Base-by-base conservation (phyloP, 805 yeast species). In the Priceomyces haplophilus region DNA sequence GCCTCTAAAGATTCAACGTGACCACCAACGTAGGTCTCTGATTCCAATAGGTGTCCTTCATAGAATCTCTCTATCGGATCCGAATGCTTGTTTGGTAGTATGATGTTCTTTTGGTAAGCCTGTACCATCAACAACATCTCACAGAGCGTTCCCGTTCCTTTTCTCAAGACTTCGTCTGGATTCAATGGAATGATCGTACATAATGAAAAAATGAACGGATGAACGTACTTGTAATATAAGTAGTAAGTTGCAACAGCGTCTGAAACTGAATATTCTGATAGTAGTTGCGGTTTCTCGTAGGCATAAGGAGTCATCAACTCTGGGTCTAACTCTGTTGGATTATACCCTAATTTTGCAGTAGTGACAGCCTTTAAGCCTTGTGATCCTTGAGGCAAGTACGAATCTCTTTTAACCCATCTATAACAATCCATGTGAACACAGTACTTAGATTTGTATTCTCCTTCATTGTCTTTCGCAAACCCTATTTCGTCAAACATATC, bases 191-290 rank as follows among this genome's bases (percentile, higher is more conserved):
- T 80, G 59, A 93, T 95, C 10, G 95, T 89, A 64, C 98, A 90
- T 45, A 93, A 79, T 2, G 99, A 93, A 58, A 93, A 89, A 52
- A 93, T 85, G 67, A 93, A 93, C 1, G 98, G 98, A 63, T 90
- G 98, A 40, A 93, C 97, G 59, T 93, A 95, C 64, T 93, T 93
- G 80, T 85, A 90, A 69, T 90, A 93, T 36, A 93, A 71, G 63
- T 93, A 93, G 60, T 90, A 93, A 0, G 99, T 93, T 3, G 99
- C 99, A 31, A 95, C 99, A 10, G 99, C 99, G 74, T 93, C 99
- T 44, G 99, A 95, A 20, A 93, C 99, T 0, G 99, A 95, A 63
- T 93, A 93, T 59, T 95, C 99, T 0, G 99, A 88, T 40, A 93
- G 65, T 3, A 84, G 67, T 56, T 93, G 98, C 1, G 99, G 99